A percentile compares a stretch with the other conserved stretches of the same genome.
Evolutionary conservation across 495 filamentous ascomycete genomes (phyloP).

Genomic region (Neurospora sp.): DNA sequence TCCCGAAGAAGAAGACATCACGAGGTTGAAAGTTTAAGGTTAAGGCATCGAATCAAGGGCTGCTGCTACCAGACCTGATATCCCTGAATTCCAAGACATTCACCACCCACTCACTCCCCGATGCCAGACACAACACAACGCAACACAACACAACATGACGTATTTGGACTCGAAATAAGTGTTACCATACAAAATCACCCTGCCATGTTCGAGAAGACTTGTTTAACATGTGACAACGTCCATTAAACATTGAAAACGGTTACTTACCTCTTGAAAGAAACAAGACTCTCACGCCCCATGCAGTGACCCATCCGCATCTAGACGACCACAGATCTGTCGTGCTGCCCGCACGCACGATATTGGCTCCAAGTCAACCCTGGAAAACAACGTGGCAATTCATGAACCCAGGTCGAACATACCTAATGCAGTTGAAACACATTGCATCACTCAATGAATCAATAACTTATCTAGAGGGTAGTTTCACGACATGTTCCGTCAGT

Average conservation of each 20-base stretch:
- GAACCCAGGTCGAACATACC: neutral
- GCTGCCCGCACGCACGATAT: neutral
- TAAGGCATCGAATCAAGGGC: neutral
- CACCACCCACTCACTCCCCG: neutral
- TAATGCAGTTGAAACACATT: too few species aligned
- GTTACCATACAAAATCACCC: neutral
- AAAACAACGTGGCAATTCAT: neutral
- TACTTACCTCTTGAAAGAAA: neutral
- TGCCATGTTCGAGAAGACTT: neutral
- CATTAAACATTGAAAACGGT: neutral
- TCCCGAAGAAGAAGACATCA: neutral
- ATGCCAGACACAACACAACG: neutral
- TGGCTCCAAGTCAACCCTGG: too few species aligned
- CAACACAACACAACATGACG: neutral
- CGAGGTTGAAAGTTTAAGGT: neutral
- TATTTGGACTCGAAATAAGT: neutral
- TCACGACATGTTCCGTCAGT: neutral
- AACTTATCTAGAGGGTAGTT: too few species aligned
- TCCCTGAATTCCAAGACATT: neutral
- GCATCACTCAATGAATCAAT: too few species aligned
- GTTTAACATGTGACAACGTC: neutral
- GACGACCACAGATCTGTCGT: neutral
- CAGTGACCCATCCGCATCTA: neutral
- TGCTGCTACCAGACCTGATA: neutral
- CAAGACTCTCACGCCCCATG: neutral